Evolutionary conservation across 2,329 filamentous ascomycete species (phyloP), one percentile per base, ranked within the genome.

Genomic region (Colletotrichum caudatum): DNA sequence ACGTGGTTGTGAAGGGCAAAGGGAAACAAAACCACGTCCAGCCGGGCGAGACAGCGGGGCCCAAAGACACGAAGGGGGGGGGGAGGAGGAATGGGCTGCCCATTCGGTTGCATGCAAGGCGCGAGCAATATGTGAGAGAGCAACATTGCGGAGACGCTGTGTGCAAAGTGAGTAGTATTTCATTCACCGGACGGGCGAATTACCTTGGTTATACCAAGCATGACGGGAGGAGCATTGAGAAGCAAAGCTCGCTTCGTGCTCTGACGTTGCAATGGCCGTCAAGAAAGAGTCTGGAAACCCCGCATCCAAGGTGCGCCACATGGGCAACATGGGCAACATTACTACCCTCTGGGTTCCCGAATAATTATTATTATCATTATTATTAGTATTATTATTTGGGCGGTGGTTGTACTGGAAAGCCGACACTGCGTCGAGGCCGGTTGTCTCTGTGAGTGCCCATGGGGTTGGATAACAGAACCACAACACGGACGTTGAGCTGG

Each of bases 1-100:
- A 71, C 64, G 69, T 71, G 69, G 69, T n/a, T 35, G 33, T 7
- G 44, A 71, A 69, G 64, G 69, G 18, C 59, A 51, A 60, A 63
- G 41, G 69, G 69, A 64, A 54, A 66, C 50, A 59, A 59, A 51
- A 54, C 18, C 59, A 58, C 37, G 50, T 60, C 39, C 20, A 37
- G 69, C 39, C 59, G 67, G 65, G 35, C 29, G 35, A 57, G 35
- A 57, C 56, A 26, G 14, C 9, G 20, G 35, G 37, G n/a, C 29
- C 7, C 8, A 11, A 37, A 16, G 54, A 37, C 26, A 26, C 23
- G 44, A 39, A 29, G 37, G n/a, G 37, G n/a, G 23, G 9, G 46
- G 53, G n/a, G 23, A 6, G 46, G 53, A 48, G 54, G 41, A 44
- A 56, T 26, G 48, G 48, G 29, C 44, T 18, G 14, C 35, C 26